Evolutionary conservation across 352 stramenopile species (phyloP), one percentile per base, ranked within the genome.

Genomic region (Globisporangium spiculum): DNA sequence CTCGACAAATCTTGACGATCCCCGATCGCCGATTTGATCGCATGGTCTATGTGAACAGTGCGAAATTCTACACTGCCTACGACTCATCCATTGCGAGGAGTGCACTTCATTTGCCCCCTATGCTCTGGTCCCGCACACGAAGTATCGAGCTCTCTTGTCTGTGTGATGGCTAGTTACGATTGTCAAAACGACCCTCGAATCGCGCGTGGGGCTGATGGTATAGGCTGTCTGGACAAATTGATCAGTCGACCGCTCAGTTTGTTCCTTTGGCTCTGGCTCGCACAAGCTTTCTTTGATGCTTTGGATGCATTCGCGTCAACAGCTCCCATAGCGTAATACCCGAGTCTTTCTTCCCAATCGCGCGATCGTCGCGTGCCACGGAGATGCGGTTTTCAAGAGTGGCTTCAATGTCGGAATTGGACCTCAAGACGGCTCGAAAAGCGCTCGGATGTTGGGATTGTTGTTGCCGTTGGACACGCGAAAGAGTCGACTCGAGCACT

Each of bases 271-370:
- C 20, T 50, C 41, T 16, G 41, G 16, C 16, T 50, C 16, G 41
- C 4, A n/a, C 14, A 16, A 7, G 16, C 5, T 50, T 20, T 50
- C 41, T n/a, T 50, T 50, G 41, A 50, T n/a, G 16, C 14, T 27
- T 26, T 58, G 7, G 5, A 34, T 18, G 10, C 22, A 58, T 58
- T 20, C 2, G 27, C 52, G 52, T 58, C 52, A 58, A 32, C 52
- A 27, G 24, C 52, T 58, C 52, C 3, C 52, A 58, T 58, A n/a
- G 52, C 24, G 52, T 58, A 58, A 58, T 58, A 58, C 52, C 41
- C 3, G 12, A n/a, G 27, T 1, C 24, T 27, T n/a, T 27, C 22
- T 18, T 58, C 12, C n/a, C 52, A 22, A 27, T 58, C 52, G 6
- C 52, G 52, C 27, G 38, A 5, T 46, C 36, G 52, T 57, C 8